A percentile compares a stretch with the other conserved stretches of the same genome.
Conservation (phyloP, 2,329 filamentous ascomycete species). For the Pseudocercospora cruenta region DNA sequence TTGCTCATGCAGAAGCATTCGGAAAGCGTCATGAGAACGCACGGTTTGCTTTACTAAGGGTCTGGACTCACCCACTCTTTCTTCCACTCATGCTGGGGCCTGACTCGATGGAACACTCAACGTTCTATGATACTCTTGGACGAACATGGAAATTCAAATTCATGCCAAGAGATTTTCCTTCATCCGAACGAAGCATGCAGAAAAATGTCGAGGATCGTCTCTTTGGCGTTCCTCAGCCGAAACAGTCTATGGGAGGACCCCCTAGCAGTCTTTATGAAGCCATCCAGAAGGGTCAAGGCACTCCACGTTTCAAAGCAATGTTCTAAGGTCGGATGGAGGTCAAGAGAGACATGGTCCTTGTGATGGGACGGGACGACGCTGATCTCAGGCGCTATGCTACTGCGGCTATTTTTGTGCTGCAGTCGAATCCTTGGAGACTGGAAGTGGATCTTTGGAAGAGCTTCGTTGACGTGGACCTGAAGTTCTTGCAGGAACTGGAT, state of each 20-base stretch:
- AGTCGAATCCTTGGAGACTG: conserved; percentile 53
- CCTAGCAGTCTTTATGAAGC: conserved; percentile 20
- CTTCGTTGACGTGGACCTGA: conserved; percentile 53
- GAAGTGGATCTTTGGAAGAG: conserved; percentile 58
- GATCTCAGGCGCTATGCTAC: conserved; percentile 46
- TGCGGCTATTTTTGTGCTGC: conserved; percentile 50
- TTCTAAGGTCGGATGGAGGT: neutral
- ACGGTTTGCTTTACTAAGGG: conserved; percentile 49
- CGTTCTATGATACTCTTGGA: conserved; percentile 49
- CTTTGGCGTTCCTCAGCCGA: conserved; percentile 34
- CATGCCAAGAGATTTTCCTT: conserved; percentile 52
- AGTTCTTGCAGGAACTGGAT: conserved; percentile 47
- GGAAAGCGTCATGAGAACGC: conserved; percentile 22
- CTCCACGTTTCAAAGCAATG: neutral
- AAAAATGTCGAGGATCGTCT: conserved; percentile 40
- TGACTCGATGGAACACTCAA: conserved; percentile 8
- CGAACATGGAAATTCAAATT: conserved; percentile 53
- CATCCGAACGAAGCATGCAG: conserved; percentile 51
- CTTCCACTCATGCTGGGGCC: conserved; percentile 47
- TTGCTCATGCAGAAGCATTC: conserved; percentile 40
- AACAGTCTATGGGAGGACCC: conserved; percentile 38
- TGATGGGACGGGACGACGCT: conserved; percentile 50
- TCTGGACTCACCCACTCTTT: conserved; percentile 56
- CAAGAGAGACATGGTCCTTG: conserved; percentile 49
- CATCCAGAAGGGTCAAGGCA: neutral